A percentile compares a stretch with the other conserved stretches of the same genome.
Conservation (phyloP, 1,284 basidiomycete species). For the Ustilago nuda region DNA sequence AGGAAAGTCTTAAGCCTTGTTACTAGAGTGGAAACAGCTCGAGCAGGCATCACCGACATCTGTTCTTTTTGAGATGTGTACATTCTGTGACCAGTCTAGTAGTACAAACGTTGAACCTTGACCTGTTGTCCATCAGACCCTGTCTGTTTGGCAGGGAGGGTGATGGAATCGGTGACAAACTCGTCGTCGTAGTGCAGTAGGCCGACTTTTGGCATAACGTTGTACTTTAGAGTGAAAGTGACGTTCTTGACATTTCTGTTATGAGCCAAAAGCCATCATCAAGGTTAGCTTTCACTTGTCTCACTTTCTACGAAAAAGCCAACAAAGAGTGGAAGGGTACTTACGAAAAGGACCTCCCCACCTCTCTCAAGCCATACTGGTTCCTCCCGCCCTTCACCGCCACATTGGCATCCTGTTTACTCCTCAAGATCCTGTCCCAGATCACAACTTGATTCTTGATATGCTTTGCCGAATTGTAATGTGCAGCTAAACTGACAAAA, state of each 20-base stretch:
- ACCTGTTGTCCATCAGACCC: constrained; percentile 27
- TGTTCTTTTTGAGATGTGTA: background rate
- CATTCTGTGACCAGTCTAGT: constrained; percentile 12
- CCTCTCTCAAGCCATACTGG: constrained; percentile 85
- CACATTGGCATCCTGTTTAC: constrained; percentile 80
- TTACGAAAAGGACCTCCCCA: constrained; percentile 81
- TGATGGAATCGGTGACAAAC: constrained; percentile 21
- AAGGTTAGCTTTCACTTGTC: constrained; percentile 3
- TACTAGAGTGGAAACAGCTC: too few species aligned
- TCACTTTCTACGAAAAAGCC: background rate
- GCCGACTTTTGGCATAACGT: constrained; percentile 89
- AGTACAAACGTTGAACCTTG: constrained; percentile 43
- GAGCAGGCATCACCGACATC: background rate
- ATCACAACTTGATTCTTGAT: constrained; percentile 82
- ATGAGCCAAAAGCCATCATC: background rate
- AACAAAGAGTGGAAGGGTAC: constrained; percentile 67
- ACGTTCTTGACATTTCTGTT: constrained; percentile 70
- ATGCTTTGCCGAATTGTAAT: constrained; percentile 50
- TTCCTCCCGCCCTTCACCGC: constrained; percentile 76
- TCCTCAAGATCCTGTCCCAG: constrained; percentile 88
- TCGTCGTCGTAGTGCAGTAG: constrained; percentile 71
- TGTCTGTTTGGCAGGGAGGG: constrained; percentile 26
- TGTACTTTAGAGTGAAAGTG: constrained; percentile 84
- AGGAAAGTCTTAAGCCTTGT: too few species aligned
- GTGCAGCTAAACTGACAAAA: constrained; percentile 73